Evolutionary conservation across 176 grass and related monocot species (phyloP), one percentile per base, ranked within the genome.

Genomic region (Ensete ventricosum): DNA sequence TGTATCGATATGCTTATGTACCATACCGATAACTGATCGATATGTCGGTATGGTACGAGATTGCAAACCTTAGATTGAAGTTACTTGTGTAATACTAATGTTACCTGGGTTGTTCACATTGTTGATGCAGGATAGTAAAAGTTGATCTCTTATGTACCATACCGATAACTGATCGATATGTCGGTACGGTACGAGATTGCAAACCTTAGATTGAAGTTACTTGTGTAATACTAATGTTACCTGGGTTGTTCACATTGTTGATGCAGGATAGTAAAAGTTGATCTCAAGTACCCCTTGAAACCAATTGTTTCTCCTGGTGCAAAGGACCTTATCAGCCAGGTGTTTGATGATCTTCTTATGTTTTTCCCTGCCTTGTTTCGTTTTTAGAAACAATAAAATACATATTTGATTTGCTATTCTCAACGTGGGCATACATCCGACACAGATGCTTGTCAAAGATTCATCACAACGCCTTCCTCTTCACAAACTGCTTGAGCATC

Each of bases 191-290:
- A 25, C 24, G 1, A 25, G 24, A 25, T 25, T 25, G 1, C 24
- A 25, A 25, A 25, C 24, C 24, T 25, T 25, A 1, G 1, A 25
- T 25, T 43, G 34, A 43, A 43, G 34, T 43, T 43, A 43, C 34
- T 6, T 6, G 5, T 43, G 34, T 6, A 43, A 43, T 43, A 43
- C 34, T 43, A 43, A 43, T 4, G 34, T 1, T 67, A 43, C 14
- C 9, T 49, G 25, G 21, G 9, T 49, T 14, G 14, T 48, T 12
- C 67, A 2, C 57, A 16, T 79, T 23, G 22, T 53, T 52, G 34
- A 71, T 81, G 43, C 81, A 98, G 94, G 88, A 98, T 98, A 72
- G 60, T 93, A 51, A 98, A 93, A 76, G 94, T 93, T 5, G 94
- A 98, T 64, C 80, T 98, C 0, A 93, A 88, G 54, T 98, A 93